Conservation (phyloP, 495 filamentous ascomycete genomes). For the Neurospora sp. region DNA sequence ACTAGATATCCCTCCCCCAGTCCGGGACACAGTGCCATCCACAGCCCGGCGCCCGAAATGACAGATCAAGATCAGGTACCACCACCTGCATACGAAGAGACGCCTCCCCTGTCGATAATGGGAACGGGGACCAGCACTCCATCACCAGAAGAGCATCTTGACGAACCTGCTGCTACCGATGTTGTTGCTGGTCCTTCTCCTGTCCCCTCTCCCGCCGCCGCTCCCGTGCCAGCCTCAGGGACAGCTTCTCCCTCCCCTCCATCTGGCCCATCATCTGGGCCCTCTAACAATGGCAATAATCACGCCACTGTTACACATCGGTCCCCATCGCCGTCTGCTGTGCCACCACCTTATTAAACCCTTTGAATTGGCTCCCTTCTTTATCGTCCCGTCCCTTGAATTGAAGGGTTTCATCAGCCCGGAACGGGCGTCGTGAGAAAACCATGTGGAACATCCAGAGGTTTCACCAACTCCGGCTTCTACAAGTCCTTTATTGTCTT, state of each 20-base stretch:
- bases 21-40: background rate
- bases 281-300: background rate
- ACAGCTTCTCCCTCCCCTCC: background rate
- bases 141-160: background rate
- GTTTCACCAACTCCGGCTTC: background rate
- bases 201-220: background rate
- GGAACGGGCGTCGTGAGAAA: background rate
- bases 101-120: background rate
- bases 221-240: background rate
- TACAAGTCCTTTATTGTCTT: background rate
- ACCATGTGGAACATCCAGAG: background rate
- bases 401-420: background rate
- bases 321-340: background rate
- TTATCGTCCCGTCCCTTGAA: background rate
- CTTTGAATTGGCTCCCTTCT: background rate
- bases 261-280: background rate
- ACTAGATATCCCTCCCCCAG: background rate
- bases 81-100: background rate
- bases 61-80: background rate
- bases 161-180: background rate
- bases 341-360: background rate
- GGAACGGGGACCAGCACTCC: background rate
- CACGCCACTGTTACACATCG: background rate
- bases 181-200: background rate
- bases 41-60: background rate